phyloP scores from a whole-genome alignment of 371 early-diverging fungal species.

The Haplosporangium sp. region DNA sequence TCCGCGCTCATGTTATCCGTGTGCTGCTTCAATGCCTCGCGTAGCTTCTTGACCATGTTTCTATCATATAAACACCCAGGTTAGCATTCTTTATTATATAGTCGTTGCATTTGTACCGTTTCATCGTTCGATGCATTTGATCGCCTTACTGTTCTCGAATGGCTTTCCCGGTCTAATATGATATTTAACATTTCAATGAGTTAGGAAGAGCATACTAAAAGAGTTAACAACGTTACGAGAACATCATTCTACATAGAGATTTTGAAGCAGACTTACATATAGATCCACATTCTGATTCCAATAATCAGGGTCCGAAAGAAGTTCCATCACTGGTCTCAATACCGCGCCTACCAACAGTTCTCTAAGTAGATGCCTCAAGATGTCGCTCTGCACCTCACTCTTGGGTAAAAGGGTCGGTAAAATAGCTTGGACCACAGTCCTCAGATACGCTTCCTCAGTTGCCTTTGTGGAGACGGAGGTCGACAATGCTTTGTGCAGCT shows the following conservation, averaged over 20 bases:
- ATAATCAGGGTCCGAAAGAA: slow-evolving; percentile 85
- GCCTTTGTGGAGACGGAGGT: slow-evolving; percentile 62
- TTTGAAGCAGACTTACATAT: slow-evolving; percentile 58
- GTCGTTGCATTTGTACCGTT: slow-evolving; percentile 13
- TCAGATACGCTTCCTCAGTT: slow-evolving; percentile 73
- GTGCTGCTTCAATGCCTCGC: slow-evolving; percentile 78
- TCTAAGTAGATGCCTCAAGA: slow-evolving; percentile 72
- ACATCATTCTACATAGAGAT: neutral
- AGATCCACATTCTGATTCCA: slow-evolving; percentile 82
- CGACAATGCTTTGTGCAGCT: slow-evolving; percentile 69
- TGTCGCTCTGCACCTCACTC: slow-evolving; percentile 64
- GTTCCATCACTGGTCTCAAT: slow-evolving; percentile 76
- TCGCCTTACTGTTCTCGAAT: slow-evolving; percentile 70
- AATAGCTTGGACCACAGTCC: slow-evolving; percentile 70
- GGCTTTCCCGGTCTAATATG: slow-evolving; percentile 64
- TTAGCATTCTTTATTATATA: neutral
- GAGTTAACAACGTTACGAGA: neutral
- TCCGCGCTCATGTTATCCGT: slow-evolving; percentile 59
- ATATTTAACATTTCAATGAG: neutral
- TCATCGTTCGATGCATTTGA: slow-evolving; percentile 5
- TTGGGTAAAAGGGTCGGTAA: slow-evolving; percentile 70
- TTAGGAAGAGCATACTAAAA: neutral
- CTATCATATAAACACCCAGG: slow-evolving; percentile 19
- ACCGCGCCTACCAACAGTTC: slow-evolving; percentile 81
- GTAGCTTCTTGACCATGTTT: slow-evolving; percentile 77